Base-by-base conservation (phyloP, 352 stramenopile genomes). In the Hyaloperonospora brassicae region DNA sequence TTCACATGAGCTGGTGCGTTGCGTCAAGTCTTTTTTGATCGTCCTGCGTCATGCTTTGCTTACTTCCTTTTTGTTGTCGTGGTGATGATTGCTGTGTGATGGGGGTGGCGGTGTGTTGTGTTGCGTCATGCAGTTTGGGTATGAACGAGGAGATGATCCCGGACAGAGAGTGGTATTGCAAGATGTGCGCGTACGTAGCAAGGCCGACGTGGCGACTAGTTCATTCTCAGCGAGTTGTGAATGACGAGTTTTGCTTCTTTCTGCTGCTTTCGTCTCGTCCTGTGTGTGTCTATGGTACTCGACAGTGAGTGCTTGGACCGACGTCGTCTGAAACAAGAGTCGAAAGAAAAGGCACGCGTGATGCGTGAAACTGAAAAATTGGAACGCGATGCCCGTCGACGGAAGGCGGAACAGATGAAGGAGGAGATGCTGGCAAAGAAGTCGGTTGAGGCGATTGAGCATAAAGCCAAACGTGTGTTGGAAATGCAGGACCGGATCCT, bases 1-100 rank as follows among this genome's bases (percentile, higher is more conserved):
- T 97, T 76, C 94, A 98, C 63, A 91, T 91, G 81, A 87, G 66
- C 56, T 94, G 84, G 70, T 85, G 49, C 25, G 68, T 55, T n/a
- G 21, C 23, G 11, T 49, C 3, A 21, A n/a, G n/a, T n/a, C n/a
- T n/a, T n/a, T n/a, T n/a, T n/a, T n/a, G n/a, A 31, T 31, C 7
- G 27, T 31, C 7, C 7, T 31, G 27, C 7, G n/a, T n/a, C n/a
- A 31, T 31, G 27, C 39, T 39, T 55, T 34, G 43, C 31, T 27
- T 23, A 11, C 39, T 45, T 55, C 41, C 1, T 14, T n/a, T 50
- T 44, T 48, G 30, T 48, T 48, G 39, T 39, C 7, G 57, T 58
- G 31, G 36, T 42, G 36, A n/a, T n/a, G n/a, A n/a, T n/a, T n/a
- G n/a, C n/a, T n/a, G n/a, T n/a, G n/a, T n/a, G n/a, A n/a, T n/a